These are phyloP conservation scores for Seiridium cupressi DNA, from an alignment of 2,329 filamentous ascomycete genomes.

Conservation along the genomic window DNA sequence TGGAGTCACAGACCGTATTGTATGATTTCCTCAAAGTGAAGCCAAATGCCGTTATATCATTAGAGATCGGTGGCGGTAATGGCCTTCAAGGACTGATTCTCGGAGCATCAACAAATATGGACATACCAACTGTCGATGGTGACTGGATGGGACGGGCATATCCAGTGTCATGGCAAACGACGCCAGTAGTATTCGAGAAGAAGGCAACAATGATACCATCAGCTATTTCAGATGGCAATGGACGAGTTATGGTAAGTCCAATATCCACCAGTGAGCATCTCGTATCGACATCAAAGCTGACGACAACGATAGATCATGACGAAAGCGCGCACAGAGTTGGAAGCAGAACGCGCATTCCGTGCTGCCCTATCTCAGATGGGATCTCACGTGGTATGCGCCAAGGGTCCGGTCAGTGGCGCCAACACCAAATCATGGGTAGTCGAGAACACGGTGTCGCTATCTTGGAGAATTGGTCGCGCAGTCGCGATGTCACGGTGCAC, in stretches of 20 bases:
- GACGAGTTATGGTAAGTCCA: conserved; percentile 38
- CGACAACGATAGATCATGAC: conserved; percentile 32
- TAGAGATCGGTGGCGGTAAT: conserved; percentile 66
- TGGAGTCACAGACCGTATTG: conserved; percentile 45
- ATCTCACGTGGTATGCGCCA: conserved; percentile 43
- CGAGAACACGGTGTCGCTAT: conserved; percentile 46
- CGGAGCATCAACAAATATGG: conserved; percentile 48
- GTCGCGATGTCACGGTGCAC: conserved; percentile 46
- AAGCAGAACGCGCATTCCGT: conserved; percentile 44
- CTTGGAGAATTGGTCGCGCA: conserved; percentile 56
- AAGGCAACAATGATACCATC: conserved; percentile 9
- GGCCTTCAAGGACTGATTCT: conserved; percentile 54
- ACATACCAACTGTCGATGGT: conserved; percentile 46
- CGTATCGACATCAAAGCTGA: background rate
- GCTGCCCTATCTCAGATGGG: conserved; percentile 50
- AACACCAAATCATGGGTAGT: conserved; percentile 46
- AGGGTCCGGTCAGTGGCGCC: conserved; percentile 41
- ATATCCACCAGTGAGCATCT: no score
- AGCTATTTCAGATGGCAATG: conserved; percentile 24
- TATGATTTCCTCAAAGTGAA: conserved; percentile 45
- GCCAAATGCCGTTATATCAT: conserved; percentile 52
- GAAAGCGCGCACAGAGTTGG: conserved; percentile 38
- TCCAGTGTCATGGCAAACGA: conserved; percentile 48
- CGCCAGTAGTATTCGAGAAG: conserved; percentile 31
- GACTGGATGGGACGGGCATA: conserved; percentile 54